These are phyloP conservation scores for Eruca vesicaria DNA, from an alignment of 441 rosid genomes.

Conservation along the genomic window DNA sequence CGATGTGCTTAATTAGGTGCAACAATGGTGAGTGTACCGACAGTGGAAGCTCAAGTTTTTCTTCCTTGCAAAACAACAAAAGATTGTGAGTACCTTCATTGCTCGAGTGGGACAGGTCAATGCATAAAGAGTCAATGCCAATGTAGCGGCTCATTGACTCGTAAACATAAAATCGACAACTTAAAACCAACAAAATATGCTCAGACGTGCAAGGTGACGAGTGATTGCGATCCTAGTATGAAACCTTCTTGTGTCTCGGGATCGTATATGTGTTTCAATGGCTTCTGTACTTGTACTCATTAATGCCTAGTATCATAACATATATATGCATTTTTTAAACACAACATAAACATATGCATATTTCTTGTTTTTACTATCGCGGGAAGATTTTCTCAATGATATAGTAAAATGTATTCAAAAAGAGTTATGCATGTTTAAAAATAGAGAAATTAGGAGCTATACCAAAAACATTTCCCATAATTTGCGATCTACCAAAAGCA, in stretches of 20 bases:
- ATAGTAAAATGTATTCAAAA: not conserved
- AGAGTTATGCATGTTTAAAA: not conserved
- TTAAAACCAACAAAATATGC: not conserved
- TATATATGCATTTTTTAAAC: too few species aligned
- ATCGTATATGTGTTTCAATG: constrained; percentile 12
- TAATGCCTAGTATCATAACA: not conserved
- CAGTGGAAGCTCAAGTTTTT: not conserved
- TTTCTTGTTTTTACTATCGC: not conserved
- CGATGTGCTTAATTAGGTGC: not conserved
- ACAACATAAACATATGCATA: not conserved
- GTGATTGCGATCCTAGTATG: constrained; percentile 23
- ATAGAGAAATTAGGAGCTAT: too few species aligned
- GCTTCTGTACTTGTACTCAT: constrained; percentile 1
- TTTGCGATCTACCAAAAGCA: too few species aligned
- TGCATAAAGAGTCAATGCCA: constrained; percentile 7
- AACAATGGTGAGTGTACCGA: not conserved
- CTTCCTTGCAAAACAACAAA: constrained; percentile 8
- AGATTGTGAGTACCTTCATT: constrained; percentile 13
- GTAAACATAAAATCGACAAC: not conserved
- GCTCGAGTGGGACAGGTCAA: constrained; percentile 9
- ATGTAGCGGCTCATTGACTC: not conserved
- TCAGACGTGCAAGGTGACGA: constrained; percentile 2
- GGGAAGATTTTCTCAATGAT: not conserved
- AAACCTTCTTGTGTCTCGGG: not conserved
- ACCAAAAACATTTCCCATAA: too few species aligned